Percentiles rank a stretch among this genome's conserved stretches.
These are phyloP conservation scores for Rosa persica DNA, from an alignment of 306 rosid species.

Conservation along the genomic window DNA sequence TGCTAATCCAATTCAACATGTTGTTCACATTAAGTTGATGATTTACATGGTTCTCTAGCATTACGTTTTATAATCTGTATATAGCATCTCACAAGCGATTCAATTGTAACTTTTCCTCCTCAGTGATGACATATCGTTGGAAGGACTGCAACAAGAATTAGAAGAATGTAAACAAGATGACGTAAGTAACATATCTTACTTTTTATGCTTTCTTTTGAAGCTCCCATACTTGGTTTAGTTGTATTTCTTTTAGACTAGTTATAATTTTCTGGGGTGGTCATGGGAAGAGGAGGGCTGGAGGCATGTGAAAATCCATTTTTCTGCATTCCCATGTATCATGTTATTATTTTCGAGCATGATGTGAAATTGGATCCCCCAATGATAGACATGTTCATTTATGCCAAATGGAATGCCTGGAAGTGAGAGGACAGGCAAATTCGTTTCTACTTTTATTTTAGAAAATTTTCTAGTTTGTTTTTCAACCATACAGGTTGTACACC, in stretches of 20 bases:
- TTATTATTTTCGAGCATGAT: neutral
- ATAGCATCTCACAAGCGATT: neutral
- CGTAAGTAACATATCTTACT: conserved; percentile 41
- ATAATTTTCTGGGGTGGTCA: neutral
- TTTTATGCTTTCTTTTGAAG: conserved; percentile 1
- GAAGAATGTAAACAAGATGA: conserved; percentile 86
- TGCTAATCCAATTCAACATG: neutral
- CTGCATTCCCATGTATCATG: neutral
- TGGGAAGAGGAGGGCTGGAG: neutral
- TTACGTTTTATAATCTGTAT: neutral
- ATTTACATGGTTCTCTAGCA: neutral
- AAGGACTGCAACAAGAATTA: conserved; percentile 87
- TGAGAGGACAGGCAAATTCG: neutral
- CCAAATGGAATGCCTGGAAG: too few relatives aligned
- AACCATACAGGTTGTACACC: neutral
- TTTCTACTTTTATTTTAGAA: neutral
- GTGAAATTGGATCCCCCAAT: neutral
- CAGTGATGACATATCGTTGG: conserved; percentile 84
- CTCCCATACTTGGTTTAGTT: neutral
- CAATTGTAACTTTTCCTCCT: neutral
- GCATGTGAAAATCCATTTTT: neutral
- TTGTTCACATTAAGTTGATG: neutral
- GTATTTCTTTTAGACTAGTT: neutral
- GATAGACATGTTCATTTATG: neutral
- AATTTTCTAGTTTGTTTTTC: neutral